Conservation (phyloP, 345 rosid species). For the Eucalyptus tenuipes region DNA sequence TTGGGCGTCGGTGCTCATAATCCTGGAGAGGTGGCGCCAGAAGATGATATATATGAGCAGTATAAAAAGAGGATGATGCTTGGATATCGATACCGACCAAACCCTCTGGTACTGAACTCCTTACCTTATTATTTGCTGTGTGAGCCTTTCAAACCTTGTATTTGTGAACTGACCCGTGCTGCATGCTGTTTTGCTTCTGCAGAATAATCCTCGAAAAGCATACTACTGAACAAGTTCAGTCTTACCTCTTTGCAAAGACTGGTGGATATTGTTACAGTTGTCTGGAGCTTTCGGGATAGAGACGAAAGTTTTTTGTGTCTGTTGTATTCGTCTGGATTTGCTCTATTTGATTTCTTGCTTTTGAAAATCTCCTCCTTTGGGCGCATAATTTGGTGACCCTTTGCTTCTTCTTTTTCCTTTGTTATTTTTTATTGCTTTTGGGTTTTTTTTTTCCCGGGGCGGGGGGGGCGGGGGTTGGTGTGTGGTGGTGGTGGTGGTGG, state of each 20-base stretch:
- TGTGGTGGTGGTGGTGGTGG: too few species aligned
- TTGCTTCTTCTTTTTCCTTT: not conserved
- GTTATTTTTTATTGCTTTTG: too few species aligned
- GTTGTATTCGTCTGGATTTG: not conserved
- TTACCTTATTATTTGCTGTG: not conserved
- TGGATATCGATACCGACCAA: slow-evolving; percentile 89
- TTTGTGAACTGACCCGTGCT: not conserved
- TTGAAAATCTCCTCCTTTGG: not conserved
- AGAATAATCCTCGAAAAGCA: slow-evolving; percentile 67
- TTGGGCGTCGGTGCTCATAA: slow-evolving; percentile 93
- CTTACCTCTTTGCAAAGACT: not conserved
- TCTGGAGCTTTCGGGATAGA: not conserved
- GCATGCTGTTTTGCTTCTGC: not conserved
- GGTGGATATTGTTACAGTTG: not conserved
- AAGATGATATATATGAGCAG: slow-evolving; percentile 97
- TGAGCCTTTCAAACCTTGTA: not conserved
- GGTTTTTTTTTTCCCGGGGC: not conserved
- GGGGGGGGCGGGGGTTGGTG: too few species aligned
- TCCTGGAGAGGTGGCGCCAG: slow-evolving; percentile 86
- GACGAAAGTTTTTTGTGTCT: not conserved
- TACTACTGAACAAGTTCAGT: slow-evolving; percentile 26
- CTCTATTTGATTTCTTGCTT: not conserved
- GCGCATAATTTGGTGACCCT: not conserved
- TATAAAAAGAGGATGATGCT: slow-evolving; percentile 99
- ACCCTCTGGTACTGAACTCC: slow-evolving; percentile 61